Evolutionary conservation across 192 early-diverging fungal species (phyloP), one percentile per base, ranked within the genome.

Genomic region (Coemansia sp.): DNA sequence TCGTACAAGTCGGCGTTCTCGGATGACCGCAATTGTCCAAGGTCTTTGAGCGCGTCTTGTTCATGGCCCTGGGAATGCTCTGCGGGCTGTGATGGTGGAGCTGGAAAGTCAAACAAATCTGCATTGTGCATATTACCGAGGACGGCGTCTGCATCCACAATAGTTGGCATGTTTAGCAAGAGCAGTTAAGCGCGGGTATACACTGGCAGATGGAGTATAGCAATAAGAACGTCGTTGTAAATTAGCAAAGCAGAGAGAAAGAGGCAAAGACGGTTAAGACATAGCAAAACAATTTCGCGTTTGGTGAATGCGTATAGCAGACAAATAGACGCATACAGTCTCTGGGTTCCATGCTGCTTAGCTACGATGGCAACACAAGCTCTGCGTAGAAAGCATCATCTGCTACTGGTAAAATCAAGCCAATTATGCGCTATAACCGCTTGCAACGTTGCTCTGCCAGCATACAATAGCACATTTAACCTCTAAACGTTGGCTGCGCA

Each of bases 61-160:
- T 3, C 41, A 4, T 5, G 5, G n/a, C 19, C 21, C 49, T 2
- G 49, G 7, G 49, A 10, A 12, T 50, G 49, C 21, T 17, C 49
- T 19, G 11, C n/a, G 8, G 32, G 56, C 59, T 11, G 54, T 59
- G 11, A 32, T 32, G 76, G 76, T 11, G 76, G 71, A 1, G 53
- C 56, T 1, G 76, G 76, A 39, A 79, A 79, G 41, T 65, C 71
- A 24, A 69, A 79, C 41, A 79, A 27, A 32, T 70, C 59, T 2
- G 51, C 32, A 15, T 14, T 41, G 11, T 62, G 70, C 23, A 35
- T 19, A 24, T 38, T 24, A n/a, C 12, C n/a, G 5, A 23, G 21
- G 12, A 41, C 24, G 35, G 3, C 11, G 37, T 9, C 37, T 7
- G 55, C 11, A 21, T 41, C 50, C 24, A 37, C 25, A 5, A 43